phyloP scores from a whole-genome alignment of 371 early-diverging fungal species.

The Mortierella sp. region DNA sequence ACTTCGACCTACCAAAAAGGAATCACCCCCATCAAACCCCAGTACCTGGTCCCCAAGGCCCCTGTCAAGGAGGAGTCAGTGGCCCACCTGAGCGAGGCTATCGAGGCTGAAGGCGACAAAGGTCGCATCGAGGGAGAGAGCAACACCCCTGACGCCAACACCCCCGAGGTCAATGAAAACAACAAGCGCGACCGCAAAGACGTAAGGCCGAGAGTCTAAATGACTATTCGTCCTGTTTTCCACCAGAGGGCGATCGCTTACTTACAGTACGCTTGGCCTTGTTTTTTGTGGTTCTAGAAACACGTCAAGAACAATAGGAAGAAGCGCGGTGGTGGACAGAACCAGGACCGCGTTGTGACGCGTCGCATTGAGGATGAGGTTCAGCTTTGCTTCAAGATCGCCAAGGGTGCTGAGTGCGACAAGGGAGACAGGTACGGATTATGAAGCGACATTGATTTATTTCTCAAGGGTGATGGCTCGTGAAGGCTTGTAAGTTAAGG shows the following conservation, averaged over 20 bases:
- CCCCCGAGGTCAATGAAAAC: slow-evolving; percentile 30
- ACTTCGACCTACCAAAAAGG: slow-evolving; percentile 20
- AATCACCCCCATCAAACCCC: slow-evolving; percentile 38
- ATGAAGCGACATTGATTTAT: neutral
- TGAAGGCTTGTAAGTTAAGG: too few relatives aligned
- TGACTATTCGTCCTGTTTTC: neutral
- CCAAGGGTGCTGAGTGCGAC: slow-evolving; percentile 66
- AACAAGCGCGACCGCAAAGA: slow-evolving; percentile 43
- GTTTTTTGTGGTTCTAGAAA: slow-evolving; percentile 18
- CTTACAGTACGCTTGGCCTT: neutral
- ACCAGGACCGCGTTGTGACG: slow-evolving; percentile 57
- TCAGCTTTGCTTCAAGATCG: slow-evolving; percentile 67
- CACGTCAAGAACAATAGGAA: slow-evolving; percentile 49
- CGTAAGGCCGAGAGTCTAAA: slow-evolving; percentile 9
- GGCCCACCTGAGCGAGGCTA: slow-evolving; percentile 37
- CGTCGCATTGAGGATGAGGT: slow-evolving; percentile 49
- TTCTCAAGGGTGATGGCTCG: neutral
- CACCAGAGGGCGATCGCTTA: neutral
- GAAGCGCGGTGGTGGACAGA: slow-evolving; percentile 52
- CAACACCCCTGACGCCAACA: neutral
- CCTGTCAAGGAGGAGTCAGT: slow-evolving; percentile 28
- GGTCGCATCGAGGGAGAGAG: slow-evolving; percentile 24
- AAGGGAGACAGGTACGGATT: slow-evolving; percentile 61
- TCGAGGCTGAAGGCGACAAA: slow-evolving; percentile 43
- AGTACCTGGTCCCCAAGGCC: slow-evolving; percentile 35